Base-by-base conservation (phyloP, 1,139 yeast genomes). In the Diutina ranongensis region DNA sequence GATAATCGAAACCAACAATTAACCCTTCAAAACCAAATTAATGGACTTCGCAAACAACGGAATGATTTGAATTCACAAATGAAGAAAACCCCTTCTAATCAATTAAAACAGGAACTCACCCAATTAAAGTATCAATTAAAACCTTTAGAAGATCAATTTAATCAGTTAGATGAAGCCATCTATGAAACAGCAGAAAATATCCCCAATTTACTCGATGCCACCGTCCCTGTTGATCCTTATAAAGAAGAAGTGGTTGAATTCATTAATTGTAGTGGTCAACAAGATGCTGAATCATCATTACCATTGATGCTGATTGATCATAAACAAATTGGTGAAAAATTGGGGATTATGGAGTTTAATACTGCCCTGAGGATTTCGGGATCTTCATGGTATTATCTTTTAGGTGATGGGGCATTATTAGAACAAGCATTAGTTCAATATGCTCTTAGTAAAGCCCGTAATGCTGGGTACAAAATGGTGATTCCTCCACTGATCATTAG, bases 391-490 rank as follows among this genome's bases (percentile, higher is more conserved):
- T 92, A 89, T 60, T 94, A 85, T 55, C 65, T 92, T 12, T 53
- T 82, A 2, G 88, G 88, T 16, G 95, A 85, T 52, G 97, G 95
- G 9, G 97, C 97, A 0, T 65, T 82, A 40, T 63, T 94, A 38
- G 98, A 94, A 57, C 94, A 85, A 56, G 98, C 98, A 0, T 67
- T 94, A 47, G 76, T 89, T 1, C 92, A 84, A 52, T 88, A 81
- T 59, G 82, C 94, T 0, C 61, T 92, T 46, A 66, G 74, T 16
- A 65, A 70, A 48, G 95, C 97, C 2, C 68, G 86, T 38, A 56
- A 63, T 40, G 60, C 68, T 8, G 96, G 95, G 0, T 94, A 84
- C 63, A 62, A 63, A 34, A 73, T 83, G 73, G 78, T 82, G 12
- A 63, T 78, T 8, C 97, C 98, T 1, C 98, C 98, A 1, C 77